Conservation (phyloP, 1,139 yeast species). For the Suhomyces atakaporum region DNA sequence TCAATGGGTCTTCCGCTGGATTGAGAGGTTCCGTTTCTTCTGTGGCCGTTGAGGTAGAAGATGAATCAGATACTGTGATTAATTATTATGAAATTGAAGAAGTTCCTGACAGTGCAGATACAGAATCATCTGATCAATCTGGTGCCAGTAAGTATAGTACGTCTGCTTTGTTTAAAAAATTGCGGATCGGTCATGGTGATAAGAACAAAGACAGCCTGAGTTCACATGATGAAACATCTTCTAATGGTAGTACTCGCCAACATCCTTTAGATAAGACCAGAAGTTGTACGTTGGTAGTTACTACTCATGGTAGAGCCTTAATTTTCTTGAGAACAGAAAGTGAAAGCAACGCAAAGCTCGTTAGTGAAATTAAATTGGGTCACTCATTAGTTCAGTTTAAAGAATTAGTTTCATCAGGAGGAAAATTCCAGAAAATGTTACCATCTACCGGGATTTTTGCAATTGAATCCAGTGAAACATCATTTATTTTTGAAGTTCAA, state of each 20-base stretch:
- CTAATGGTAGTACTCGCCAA: conserved; percentile 6
- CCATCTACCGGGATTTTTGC: conserved; percentile 55
- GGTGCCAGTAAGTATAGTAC: conserved; percentile 12
- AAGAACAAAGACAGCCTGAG: conserved; percentile 13
- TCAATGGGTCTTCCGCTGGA: conserved; percentile 46
- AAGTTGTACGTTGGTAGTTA: conserved; percentile 52
- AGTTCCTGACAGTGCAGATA: conserved; percentile 11
- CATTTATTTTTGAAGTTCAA: conserved; percentile 61
- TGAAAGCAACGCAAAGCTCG: conserved; percentile 39
- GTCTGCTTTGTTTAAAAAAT: conserved; percentile 22
- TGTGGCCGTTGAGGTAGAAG: conserved; percentile 15
- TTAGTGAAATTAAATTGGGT: conserved; percentile 51
- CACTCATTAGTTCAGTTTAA: conserved; percentile 54
- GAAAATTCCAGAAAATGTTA: conserved; percentile 33
- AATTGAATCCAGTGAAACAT: conserved; percentile 46
- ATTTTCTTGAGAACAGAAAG: conserved; percentile 43
- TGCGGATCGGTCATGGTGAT: conserved; percentile 22
- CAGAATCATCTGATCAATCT: conserved; percentile 11
- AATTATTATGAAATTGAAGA: conserved; percentile 30
- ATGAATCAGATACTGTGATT: conserved; percentile 35
- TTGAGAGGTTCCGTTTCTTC: conserved; percentile 24
- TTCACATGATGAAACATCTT: conserved; percentile 5
- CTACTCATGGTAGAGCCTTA: conserved; percentile 58
- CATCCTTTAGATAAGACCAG: conserved; percentile 39
- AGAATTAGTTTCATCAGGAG: conserved; percentile 45